A percentile compares a stretch with the other conserved stretches of the same genome.
Conservation (phyloP, 768 basidiomycete species). For the Leccinellum luteum region DNA sequence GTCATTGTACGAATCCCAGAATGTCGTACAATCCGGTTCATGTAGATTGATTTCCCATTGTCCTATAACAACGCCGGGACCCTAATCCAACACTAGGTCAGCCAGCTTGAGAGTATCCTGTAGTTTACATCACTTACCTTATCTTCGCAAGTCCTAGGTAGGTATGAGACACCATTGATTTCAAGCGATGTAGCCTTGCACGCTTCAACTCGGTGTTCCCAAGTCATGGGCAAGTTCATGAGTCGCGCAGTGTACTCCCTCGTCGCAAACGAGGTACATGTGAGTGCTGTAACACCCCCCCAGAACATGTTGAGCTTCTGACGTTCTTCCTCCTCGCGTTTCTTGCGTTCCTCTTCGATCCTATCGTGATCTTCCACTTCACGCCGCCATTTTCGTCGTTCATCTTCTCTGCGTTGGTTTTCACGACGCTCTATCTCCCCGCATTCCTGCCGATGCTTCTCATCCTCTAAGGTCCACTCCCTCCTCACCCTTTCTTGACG, state of each 20-base stretch:
- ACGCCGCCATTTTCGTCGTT: constrained; percentile 14
- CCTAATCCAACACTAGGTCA: neutral
- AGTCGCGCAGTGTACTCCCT: constrained; percentile 30
- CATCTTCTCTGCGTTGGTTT: neutral
- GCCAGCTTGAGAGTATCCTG: neutral
- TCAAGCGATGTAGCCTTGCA: constrained; percentile 22
- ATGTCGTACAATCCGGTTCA: constrained; percentile 28
- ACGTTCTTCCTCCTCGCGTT: constrained; percentile 24
- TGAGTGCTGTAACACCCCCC: constrained; percentile 14
- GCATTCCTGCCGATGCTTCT: constrained; percentile 2
- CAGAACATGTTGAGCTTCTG: constrained; percentile 23
- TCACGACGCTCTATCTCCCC: constrained; percentile 14
- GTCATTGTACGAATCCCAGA: constrained; percentile 25
- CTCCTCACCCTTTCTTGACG: constrained; percentile 1
- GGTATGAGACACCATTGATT: constrained; percentile 19
- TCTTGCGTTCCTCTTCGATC: constrained; percentile 12
- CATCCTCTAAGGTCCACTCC: constrained; percentile 7
- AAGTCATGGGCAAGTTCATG: constrained; percentile 25
- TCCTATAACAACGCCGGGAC: constrained; percentile 21
- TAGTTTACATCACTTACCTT: constrained; percentile 6
- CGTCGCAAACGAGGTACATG: constrained; percentile 28
- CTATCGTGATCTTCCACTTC: constrained; percentile 20
- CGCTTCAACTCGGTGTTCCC: constrained; percentile 18
- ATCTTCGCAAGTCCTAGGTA: constrained; percentile 25
- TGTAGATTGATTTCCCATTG: constrained; percentile 25